Conservation (phyloP, 345 rosid species). For the Eucalyptus lansdowneana region DNA sequence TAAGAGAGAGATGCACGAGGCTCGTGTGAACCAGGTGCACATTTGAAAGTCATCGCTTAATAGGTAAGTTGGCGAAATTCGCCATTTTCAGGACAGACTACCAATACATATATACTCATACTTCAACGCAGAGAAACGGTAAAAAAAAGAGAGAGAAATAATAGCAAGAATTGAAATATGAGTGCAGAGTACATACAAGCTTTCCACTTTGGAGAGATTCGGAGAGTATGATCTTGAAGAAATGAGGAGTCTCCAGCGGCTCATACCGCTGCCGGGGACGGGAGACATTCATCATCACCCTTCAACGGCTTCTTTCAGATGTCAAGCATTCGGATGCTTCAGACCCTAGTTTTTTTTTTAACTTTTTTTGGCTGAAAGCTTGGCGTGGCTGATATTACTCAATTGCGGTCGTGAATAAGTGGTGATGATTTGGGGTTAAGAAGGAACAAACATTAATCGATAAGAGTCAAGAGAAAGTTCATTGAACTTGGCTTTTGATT, state of each 20-base stretch:
- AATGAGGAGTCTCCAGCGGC: background rate
- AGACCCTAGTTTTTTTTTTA: background rate
- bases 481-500: background rate
- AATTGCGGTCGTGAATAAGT: background rate
- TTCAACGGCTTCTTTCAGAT: background rate
- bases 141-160: background rate
- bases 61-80: background rate
- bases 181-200: background rate
- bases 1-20: background rate
- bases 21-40: background rate
- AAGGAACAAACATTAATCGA: background rate
- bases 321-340: background rate
- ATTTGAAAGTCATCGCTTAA: background rate
- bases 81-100: background rate
- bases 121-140: background rate
- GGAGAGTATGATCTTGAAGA: background rate
- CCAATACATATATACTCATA: background rate
- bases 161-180: background rate
- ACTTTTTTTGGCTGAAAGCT: background rate
- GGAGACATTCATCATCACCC: background rate
- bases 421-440: background rate
- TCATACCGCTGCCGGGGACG: background rate
- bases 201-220: background rate
- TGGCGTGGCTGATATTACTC: background rate
- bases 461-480: background rate